Base-by-base conservation (phyloP, 1,284 basidiomycete species). In the Sporisorium reilianum region DNA sequence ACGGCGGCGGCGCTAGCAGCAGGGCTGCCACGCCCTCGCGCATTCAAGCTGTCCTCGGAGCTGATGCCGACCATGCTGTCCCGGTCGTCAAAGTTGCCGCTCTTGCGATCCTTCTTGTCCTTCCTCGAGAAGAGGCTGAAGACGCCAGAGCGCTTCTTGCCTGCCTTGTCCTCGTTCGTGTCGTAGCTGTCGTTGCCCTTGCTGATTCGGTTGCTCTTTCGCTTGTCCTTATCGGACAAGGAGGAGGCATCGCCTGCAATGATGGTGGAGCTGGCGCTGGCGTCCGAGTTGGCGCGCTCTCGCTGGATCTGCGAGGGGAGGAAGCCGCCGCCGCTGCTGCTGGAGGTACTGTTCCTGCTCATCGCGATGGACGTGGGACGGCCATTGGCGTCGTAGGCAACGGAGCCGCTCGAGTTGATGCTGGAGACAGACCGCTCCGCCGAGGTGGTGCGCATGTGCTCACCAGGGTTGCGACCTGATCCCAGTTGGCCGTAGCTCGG, bases 81-180 rank as follows among this genome's bases (percentile, higher is more conserved):
- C 41, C 66, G 66, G 38, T 78, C 73, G 36, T 68, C 63, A 30
- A 79, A 77, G 41, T 42, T 66, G 54, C 70, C 75, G 25, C 74
- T 79, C 67, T 82, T 82, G 50, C 80, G 64, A 55, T 80, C 79
- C 64, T 78, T 80, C 56, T 80, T 80, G 66, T 82, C 80, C 59
- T 82, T 82, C 10, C 80, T 61, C 10, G 77, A 78, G 62, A 82
- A 82, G 23, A 82, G 73, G 40, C 75, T 78, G 58, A 82, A 82
- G 23, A 82, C 80, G 53, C 80, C 79, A 10, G 80, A 80, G 2
- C 79, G 74, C 68, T 82, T 82, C 79, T 82, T 82, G 53, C 62
- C 64, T 11, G 64, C 50, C 54, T 82, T 82, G 18, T 79, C 79
- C 12, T 80, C 80, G 32, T 28, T 40, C 45, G 48, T 56, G 26